A percentile compares a stretch with the other conserved stretches of the same genome.
These are phyloP conservation scores for Nannizziopsis arthrosporioides DNA, from an alignment of 2,329 filamentous ascomycete species.

Conservation along the genomic window DNA sequence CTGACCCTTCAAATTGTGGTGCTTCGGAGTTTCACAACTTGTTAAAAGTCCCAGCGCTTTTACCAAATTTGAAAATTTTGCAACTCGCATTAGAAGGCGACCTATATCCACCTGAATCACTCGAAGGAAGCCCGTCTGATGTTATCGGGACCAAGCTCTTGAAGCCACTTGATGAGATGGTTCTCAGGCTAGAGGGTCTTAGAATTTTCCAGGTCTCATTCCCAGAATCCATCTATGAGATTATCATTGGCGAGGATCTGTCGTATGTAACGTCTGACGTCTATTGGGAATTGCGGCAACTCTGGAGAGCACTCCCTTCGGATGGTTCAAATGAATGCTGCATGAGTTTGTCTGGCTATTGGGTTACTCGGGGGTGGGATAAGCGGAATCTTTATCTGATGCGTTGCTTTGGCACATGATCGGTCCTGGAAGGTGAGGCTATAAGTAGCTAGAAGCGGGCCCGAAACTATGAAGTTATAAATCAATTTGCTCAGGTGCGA, in stretches of 20 bases:
- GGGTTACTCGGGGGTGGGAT: no score
- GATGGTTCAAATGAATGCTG: background rate
- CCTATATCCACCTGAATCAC: background rate
- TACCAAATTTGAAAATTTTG: background rate
- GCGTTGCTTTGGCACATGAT: no score
- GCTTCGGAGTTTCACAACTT: background rate
- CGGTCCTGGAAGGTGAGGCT: no score
- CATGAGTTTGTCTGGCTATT: no score
- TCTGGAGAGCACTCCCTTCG: background rate
- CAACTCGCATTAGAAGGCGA: background rate
- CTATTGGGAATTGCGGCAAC: background rate
- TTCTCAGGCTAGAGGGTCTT: background rate
- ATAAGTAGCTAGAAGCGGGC: no score
- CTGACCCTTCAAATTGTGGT: background rate
- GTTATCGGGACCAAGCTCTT: background rate
- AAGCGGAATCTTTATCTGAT: no score
- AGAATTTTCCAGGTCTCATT: background rate
- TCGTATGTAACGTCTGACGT: background rate
- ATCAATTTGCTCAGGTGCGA: no score
- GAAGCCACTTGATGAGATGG: background rate
- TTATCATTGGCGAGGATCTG: background rate
- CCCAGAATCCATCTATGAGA: background rate
- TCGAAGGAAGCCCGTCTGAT: background rate
- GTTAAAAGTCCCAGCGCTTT: background rate
- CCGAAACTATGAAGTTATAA: no score